phyloP scores from a whole-genome alignment of 2,329 filamentous ascomycete species.

The Pseudogymnoascus sp. region DNA sequence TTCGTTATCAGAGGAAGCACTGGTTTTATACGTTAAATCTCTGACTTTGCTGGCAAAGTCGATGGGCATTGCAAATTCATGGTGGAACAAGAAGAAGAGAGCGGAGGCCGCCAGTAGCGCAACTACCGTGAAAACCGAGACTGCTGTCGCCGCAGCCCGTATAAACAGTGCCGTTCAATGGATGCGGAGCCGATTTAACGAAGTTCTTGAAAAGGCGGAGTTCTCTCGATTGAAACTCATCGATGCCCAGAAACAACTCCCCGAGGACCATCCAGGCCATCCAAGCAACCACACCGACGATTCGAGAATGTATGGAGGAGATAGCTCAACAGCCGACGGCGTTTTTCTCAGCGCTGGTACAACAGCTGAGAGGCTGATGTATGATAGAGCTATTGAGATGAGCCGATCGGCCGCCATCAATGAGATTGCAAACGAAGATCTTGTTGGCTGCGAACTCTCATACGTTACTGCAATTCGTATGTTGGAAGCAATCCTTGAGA shows the following conservation, averaged over 20 bases:
- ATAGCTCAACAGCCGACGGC: constrained; percentile 65
- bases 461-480: constrained; percentile 91
- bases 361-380: constrained; percentile 96
- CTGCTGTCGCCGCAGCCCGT: constrained; percentile 44
- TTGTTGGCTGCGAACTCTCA: constrained; percentile 81
- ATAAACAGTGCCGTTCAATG: constrained; percentile 95
- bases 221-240: constrained; percentile 83
- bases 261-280: constrained; percentile 78
- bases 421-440: constrained; percentile 86
- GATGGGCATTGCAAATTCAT: constrained; percentile 89
- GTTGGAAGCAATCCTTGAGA: constrained; percentile 89
- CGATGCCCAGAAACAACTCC: constrained; percentile 78
- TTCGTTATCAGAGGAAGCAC: constrained; percentile 82
- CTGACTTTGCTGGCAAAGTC: constrained; percentile 83
- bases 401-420: constrained; percentile 90
- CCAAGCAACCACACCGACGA: constrained; percentile 68
- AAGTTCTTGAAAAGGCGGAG: constrained; percentile 93
- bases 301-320: constrained; percentile 42
- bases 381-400: constrained; percentile 95
- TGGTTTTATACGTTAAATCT: constrained; percentile 94
- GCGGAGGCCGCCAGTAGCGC: constrained; percentile 47
- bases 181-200: constrained; percentile 91
- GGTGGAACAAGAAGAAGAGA: constrained; percentile 80
- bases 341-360: constrained; percentile 82
- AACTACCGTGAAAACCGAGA: constrained; percentile 37